Evolutionary conservation across 306 rosid species (phyloP), one percentile per base, ranked within the genome.

Genomic region (Sicyos baderoa): DNA sequence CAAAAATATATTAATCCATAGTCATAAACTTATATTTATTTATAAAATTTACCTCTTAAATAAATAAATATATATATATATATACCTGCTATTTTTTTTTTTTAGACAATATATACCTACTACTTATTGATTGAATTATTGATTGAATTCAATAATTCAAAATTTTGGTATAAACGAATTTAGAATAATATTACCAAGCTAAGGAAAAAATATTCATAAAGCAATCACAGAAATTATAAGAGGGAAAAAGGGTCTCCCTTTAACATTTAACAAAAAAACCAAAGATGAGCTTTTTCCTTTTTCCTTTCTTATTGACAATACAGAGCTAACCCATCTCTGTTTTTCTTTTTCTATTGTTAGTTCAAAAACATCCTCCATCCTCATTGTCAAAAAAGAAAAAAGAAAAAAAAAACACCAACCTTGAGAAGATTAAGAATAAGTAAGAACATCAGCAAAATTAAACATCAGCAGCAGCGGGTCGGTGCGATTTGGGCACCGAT

Each of bases 281-380:
- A 22, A 65, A 65, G 70, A 32, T 19, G 70, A 65, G 71, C 37
- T 21, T 66, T 29, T 29, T n/a, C n/a, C n/a, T 25, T 29, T 29
- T 29, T 29, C 35, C 9, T 37, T 45, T 66, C 47, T 37, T 37
- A 66, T 66, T 66, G 71, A 47, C 71, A 66, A 0, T 44, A 45
- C 21, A 66, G 42, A 47, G 47, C 71, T 47, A 48, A 23, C 68
- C 56, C 56, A 66, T 48, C 56, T 66, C 47, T 2, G 35, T 66
- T 66, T 66, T 66, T 47, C 52, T 14, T 66, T 66, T 66, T 66
- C 71, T 66, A 66, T 66, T 23, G 71, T 66, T 66, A 66, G 71
- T 66, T 66, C 56, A 47, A 66, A 62, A 48, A 23, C 56, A 66
- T 47, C 71, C 71, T 66, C 25, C 35, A 29, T 29, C 71, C 49